These are phyloP conservation scores for Fusarium odoratissimum DNA, from an alignment of 2,329 filamentous ascomycete genomes.

Conservation along the genomic window DNA sequence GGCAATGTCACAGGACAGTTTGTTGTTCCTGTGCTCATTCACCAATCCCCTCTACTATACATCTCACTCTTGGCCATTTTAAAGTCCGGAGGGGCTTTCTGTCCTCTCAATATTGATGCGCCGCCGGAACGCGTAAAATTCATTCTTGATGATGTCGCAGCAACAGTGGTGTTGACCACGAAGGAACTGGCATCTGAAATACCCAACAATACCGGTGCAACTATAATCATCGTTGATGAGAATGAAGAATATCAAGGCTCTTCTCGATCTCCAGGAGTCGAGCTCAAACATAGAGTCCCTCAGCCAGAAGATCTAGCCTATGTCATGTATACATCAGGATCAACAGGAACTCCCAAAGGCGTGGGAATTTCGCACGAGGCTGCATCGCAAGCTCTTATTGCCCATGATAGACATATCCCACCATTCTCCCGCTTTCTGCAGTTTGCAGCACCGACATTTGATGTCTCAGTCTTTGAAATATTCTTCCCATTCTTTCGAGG, in stretches of 20 bases:
- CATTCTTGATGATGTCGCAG: constrained; percentile 81
- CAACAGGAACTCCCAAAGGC: constrained; percentile 89
- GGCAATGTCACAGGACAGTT: constrained; percentile 47
- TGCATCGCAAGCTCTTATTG: constrained; percentile 83
- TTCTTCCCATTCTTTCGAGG: constrained; percentile 87
- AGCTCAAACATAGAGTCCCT: constrained; percentile 31
- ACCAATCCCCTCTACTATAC: constrained; percentile 83
- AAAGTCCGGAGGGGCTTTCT: constrained; percentile 86
- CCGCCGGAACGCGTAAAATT: constrained; percentile 82
- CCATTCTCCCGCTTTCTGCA: constrained; percentile 84
- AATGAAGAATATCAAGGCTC: constrained; percentile 12
- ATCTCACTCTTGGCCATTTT: constrained; percentile 80
- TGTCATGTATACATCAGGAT: constrained; percentile 93
- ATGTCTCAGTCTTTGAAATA: constrained; percentile 94
- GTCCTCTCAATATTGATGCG: constrained; percentile 82
- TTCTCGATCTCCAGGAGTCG: background rate
- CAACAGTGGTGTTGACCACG: constrained; percentile 75
- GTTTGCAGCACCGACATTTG: constrained; percentile 92
- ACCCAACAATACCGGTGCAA: constrained; percentile 48
- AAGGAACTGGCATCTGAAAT: constrained; percentile 57
- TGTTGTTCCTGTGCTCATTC: constrained; percentile 80
- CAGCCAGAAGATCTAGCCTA: constrained; percentile 72
- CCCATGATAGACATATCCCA: constrained; percentile 83
- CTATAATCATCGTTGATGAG: constrained; percentile 54
- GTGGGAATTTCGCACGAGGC: constrained; percentile 84